A percentile compares a stretch with the other conserved stretches of the same genome.
phyloP scores from a whole-genome alignment of 768 basidiomycete species.

The Thelephora ganbajun region DNA sequence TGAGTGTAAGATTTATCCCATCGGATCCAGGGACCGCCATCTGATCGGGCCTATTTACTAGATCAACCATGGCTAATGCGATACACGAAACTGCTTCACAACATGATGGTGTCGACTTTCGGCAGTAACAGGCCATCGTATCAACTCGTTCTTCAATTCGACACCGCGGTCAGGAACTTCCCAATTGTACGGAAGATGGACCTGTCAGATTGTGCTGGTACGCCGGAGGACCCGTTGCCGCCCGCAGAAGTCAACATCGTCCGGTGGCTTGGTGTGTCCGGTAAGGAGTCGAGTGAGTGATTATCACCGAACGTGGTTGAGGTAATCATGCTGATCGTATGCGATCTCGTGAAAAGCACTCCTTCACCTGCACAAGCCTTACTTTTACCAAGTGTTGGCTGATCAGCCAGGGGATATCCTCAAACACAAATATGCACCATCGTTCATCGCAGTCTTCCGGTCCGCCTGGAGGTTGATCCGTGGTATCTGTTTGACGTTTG shows the following conservation, averaged over 20 bases:
- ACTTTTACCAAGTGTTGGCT: conserved; percentile 52
- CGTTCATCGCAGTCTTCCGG: conserved; percentile 59
- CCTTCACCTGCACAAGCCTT: conserved; percentile 51
- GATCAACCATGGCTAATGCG: conserved; percentile 4
- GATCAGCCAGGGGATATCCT: conserved; percentile 43
- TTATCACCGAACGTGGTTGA: neutral
- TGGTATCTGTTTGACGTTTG: conserved; percentile 30
- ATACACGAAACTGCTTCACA: conserved; percentile 9
- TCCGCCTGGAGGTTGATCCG: conserved; percentile 55
- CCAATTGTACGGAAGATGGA: neutral
- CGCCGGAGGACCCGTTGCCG: conserved; percentile 5
- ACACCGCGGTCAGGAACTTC: neutral
- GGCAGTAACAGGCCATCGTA: neutral
- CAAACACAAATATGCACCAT: conserved; percentile 50
- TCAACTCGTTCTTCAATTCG: neutral
- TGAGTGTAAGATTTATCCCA: neutral
- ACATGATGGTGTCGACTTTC: neutral
- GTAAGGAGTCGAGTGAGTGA: conserved; percentile 17
- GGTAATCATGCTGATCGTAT: conserved; percentile 5
- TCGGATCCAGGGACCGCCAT: neutral
- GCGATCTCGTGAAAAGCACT: conserved; percentile 25
- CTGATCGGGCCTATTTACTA: neutral
- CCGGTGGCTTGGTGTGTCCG: conserved; percentile 10
- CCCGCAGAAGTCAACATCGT: conserved; percentile 8
- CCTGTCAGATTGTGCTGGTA: conserved; percentile 6